Percentiles rank a stretch among this genome's conserved stretches.
These are phyloP conservation scores for Brassica juncea DNA, from an alignment of 345 rosid genomes.

Conservation along the genomic window DNA sequence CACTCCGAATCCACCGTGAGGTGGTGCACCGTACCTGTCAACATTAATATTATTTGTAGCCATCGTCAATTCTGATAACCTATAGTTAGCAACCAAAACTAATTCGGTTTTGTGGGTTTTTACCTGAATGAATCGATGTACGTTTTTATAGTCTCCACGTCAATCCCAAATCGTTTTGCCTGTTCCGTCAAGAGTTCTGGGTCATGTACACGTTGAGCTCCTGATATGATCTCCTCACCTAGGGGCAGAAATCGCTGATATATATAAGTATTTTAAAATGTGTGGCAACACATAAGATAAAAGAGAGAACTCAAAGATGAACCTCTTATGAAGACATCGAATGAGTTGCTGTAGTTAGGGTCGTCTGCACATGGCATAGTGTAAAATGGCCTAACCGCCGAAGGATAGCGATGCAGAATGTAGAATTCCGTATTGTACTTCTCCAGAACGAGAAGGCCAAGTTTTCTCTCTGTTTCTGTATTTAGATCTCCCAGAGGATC, in stretches of 20 bases:
- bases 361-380: neutral
- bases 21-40: constrained; percentile 66
- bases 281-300: neutral
- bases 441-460: neutral
- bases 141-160: constrained; percentile 59
- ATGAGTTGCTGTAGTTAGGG: neutral
- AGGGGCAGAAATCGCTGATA: neutral
- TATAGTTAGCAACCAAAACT: neutral
- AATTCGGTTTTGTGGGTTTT: constrained; percentile 37
- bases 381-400: neutral
- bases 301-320: neutral
- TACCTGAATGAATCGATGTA: constrained; percentile 65
- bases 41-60: neutral
- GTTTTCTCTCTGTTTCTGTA: neutral
- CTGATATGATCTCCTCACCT: constrained; percentile 93
- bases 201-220: constrained; percentile 77
- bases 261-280: neutral
- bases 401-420: neutral
- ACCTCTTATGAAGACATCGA: neutral
- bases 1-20: constrained; percentile 82
- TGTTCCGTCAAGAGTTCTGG: constrained; percentile 64
- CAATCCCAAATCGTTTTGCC: constrained; percentile 45
- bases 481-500: neutral
- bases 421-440: neutral
- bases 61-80: neutral